Evolutionary conservation across 257 asterid species (phyloP).

Genomic region (Primulina huaijiensis): DNA sequence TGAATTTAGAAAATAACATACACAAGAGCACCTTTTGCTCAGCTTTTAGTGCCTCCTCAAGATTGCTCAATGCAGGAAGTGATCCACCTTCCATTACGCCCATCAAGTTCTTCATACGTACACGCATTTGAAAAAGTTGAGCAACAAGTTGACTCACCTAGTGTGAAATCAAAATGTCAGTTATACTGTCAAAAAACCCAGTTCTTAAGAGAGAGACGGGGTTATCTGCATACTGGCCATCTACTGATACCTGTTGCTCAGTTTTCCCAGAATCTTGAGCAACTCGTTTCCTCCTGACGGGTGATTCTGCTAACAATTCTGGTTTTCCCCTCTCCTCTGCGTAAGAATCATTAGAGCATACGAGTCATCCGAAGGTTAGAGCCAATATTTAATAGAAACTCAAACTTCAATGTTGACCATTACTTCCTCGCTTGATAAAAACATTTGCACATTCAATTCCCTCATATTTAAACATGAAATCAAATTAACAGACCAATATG

Average conservation of each 20-base stretch:
- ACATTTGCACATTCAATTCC: conserved; percentile 13
- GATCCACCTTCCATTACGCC: conserved; percentile 96
- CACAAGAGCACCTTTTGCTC: conserved; percentile 59
- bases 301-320: conserved; percentile 86
- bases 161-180: conserved; percentile 15
- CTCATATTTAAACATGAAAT: conserved; percentile 5
- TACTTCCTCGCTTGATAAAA: not conserved
- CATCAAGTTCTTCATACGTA: conserved; percentile 93
- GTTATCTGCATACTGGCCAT: conserved; percentile 11
- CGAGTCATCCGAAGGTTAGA: conserved; percentile 15
- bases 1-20: too few species aligned
- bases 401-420: not conserved
- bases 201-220: not conserved
- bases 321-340: conserved; percentile 98
- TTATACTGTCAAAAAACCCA: not conserved
- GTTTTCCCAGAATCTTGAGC: conserved; percentile 92
- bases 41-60: conserved; percentile 78
- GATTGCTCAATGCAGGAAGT: conserved; percentile 75
- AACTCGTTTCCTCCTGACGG: conserved; percentile 65
- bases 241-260: conserved; percentile 76
- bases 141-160: conserved; percentile 94
- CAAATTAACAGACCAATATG: not conserved
- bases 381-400: conserved; percentile 18
- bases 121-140: conserved; percentile 97
- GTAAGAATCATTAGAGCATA: conserved; percentile 27